Percentiles rank a stretch among this genome's conserved stretches.
Evolutionary conservation across 2,329 filamentous ascomycete genomes (phyloP).

Genomic region (Berkeleyomyces rouxiae): DNA sequence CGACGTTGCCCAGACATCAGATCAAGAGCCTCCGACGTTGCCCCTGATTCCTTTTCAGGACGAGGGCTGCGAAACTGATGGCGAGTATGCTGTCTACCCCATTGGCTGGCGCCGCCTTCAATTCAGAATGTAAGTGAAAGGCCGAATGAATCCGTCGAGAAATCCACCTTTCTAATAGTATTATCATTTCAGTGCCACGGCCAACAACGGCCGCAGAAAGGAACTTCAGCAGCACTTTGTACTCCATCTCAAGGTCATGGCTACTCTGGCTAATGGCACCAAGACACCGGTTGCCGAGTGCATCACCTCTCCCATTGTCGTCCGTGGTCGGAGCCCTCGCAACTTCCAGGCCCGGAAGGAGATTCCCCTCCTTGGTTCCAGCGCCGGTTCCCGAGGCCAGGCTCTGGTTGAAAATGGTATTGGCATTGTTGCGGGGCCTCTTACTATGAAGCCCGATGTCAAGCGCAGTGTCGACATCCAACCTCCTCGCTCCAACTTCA

Average conservation of each 20-base stretch:
- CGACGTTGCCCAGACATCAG: conserved; percentile 45
- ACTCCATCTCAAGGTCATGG: conserved; percentile 70
- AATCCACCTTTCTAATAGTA: conserved; percentile 14
- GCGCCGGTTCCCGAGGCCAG: conserved; percentile 63
- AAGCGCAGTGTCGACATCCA: conserved; percentile 39
- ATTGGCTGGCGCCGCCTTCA: conserved; percentile 90
- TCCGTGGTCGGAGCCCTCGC: conserved; percentile 77
- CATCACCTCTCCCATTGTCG: conserved; percentile 79
- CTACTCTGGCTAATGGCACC: conserved; percentile 65
- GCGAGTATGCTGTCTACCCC: conserved; percentile 77
- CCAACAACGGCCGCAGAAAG: conserved; percentile 87
- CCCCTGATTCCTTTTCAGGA: conserved; percentile 53
- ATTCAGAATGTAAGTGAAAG: conserved; percentile 53
- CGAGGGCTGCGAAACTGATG: conserved; percentile 43
- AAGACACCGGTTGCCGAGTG: conserved; percentile 72
- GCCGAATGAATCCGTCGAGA: no score
- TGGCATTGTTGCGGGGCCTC: conserved; percentile 41
- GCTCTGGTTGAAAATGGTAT: conserved; percentile 47
- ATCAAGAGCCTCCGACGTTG: conserved; percentile 75
- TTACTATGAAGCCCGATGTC: conserved; percentile 36
- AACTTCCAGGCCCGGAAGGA: conserved; percentile 94
- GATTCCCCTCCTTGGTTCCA: conserved; percentile 65
- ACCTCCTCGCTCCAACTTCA: conserved; percentile 39
- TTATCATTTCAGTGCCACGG: conserved; percentile 51
- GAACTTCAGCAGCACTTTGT: conserved; percentile 95